Conservation (phyloP, 2,329 filamentous ascomycete genomes). For the Aspergillus puulaauensis region DNA sequence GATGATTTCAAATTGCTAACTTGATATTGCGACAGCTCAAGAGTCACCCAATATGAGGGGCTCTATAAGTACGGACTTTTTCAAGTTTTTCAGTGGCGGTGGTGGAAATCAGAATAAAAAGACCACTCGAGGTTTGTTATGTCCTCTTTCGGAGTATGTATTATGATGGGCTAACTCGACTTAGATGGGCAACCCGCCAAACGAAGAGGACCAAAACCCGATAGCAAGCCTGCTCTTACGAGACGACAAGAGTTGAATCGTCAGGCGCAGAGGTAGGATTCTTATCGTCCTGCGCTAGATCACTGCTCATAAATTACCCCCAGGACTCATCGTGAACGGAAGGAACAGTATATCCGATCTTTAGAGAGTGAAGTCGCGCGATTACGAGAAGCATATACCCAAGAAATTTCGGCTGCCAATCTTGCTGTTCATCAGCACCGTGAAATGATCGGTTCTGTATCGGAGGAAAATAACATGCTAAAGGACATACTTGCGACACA, state of each 20-base stretch:
- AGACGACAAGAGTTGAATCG: conserved; percentile 90
- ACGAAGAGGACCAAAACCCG: conserved; percentile 89
- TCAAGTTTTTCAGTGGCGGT: conserved; percentile 59
- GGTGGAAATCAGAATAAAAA: conserved; percentile 60
- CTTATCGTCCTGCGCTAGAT: not conserved
- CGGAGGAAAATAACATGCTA: conserved; percentile 77
- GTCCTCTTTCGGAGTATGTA: not conserved
- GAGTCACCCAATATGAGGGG: conserved; percentile 5
- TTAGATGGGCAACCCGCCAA: conserved; percentile 83
- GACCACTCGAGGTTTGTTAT: conserved; percentile 66
- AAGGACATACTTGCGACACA: conserved; percentile 60
- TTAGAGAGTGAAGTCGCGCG: conserved; percentile 89
- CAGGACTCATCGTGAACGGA: conserved; percentile 94
- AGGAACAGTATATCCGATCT: conserved; percentile 92
- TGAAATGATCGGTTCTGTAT: conserved; percentile 68
- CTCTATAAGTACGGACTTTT: conserved; percentile 28
- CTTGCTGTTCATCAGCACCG: conserved; percentile 62
- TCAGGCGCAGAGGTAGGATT: conserved; percentile 81
- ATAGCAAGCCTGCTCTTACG: conserved; percentile 91
- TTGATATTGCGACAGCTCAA: not conserved
- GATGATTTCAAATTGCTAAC: not conserved
- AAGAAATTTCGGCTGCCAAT: conserved; percentile 60
- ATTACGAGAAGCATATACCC: conserved; percentile 73
- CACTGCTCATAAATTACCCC: conserved; percentile 16
- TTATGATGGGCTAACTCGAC: not conserved